A percentile compares a stretch with the other conserved stretches of the same genome.
Evolutionary conservation across 192 early-diverging fungal genomes (phyloP).

Genomic region (Backusella westeae): DNA sequence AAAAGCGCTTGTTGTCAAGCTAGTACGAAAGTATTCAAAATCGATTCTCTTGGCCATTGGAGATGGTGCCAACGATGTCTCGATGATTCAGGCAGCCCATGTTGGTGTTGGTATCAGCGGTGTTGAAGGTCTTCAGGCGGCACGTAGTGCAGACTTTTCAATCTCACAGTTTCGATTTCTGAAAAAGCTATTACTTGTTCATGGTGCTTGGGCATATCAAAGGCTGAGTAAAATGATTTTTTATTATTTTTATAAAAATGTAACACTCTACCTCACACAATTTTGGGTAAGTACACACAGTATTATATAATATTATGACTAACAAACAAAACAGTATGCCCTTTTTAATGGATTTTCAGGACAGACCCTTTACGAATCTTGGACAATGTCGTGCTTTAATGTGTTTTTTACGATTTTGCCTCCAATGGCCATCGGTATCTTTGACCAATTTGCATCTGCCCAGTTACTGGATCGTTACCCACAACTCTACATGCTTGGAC

Average conservation of each 20-base stretch:
- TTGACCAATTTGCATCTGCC: constrained; percentile 88
- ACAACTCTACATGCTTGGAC: constrained; percentile 77
- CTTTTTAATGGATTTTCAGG: constrained; percentile 93
- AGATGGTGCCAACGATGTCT: constrained; percentile 96
- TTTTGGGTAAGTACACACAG: constrained; percentile 67
- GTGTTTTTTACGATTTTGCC: constrained; percentile 89
- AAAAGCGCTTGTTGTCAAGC: constrained; percentile 92
- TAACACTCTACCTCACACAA: constrained; percentile 93
- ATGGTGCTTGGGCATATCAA: constrained; percentile 93
- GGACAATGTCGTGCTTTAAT: constrained; percentile 91
- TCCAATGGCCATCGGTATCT: constrained; percentile 89
- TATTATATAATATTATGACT: constrained; percentile 16
- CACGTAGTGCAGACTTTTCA: constrained; percentile 90
- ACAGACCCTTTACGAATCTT: constrained; percentile 90
- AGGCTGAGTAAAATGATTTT: constrained; percentile 91
- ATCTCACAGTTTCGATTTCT: constrained; percentile 94
- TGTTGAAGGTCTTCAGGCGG: constrained; percentile 92
- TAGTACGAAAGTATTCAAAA: constrained; percentile 85
- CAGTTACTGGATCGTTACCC: constrained; percentile 89
- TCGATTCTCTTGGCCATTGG: constrained; percentile 91
- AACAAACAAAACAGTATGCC: constrained; percentile 39
- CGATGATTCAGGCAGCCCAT: constrained; percentile 97
- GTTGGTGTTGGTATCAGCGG: constrained; percentile 95
- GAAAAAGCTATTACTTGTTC: constrained; percentile 89
- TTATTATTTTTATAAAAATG: constrained; percentile 98